phyloP scores from a whole-genome alignment of 371 early-diverging fungal species.

The Massospora cicadina region DNA sequence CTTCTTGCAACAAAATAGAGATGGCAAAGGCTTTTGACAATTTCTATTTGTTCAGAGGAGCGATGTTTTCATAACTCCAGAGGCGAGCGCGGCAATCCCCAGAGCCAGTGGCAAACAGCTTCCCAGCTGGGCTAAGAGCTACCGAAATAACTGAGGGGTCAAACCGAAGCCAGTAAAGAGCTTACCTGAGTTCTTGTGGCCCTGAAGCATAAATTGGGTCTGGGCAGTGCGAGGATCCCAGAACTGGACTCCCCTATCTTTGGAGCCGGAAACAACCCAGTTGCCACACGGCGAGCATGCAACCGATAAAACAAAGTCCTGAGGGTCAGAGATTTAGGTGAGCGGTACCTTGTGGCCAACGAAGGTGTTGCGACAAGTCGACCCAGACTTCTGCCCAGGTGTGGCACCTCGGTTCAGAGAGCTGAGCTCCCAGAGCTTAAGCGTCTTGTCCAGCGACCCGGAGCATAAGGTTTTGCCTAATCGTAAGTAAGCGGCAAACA shows the following conservation, averaged over 20 bases:
- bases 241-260: constrained; percentile 88
- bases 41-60: neutral
- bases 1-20: too few relatives aligned
- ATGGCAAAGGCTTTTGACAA: too few relatives aligned
- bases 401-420: constrained; percentile 13
- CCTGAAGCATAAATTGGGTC: constrained; percentile 84
- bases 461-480: constrained; percentile 54
- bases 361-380: constrained; percentile 31
- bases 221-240: constrained; percentile 75
- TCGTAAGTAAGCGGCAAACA: neutral
- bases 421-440: constrained; percentile 77
- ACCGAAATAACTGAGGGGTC: constrained; percentile 66
- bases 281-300: constrained; percentile 81
- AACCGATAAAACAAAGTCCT: constrained; percentile 93
- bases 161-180: neutral
- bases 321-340: neutral
- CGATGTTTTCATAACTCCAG: constrained; percentile 47
- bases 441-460: constrained; percentile 90
- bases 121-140: constrained; percentile 61
- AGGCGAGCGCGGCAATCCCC: constrained; percentile 87
- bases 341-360: constrained; percentile 36
- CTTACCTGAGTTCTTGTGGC: constrained; percentile 89
- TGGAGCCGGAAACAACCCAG: constrained; percentile 88
- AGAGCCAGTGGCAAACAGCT: constrained; percentile 86
- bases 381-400: constrained; percentile 16